Evolutionary conservation across 345 rosid genomes (phyloP), one percentile per base, ranked within the genome.

Genomic region (Clausena lansium): DNA sequence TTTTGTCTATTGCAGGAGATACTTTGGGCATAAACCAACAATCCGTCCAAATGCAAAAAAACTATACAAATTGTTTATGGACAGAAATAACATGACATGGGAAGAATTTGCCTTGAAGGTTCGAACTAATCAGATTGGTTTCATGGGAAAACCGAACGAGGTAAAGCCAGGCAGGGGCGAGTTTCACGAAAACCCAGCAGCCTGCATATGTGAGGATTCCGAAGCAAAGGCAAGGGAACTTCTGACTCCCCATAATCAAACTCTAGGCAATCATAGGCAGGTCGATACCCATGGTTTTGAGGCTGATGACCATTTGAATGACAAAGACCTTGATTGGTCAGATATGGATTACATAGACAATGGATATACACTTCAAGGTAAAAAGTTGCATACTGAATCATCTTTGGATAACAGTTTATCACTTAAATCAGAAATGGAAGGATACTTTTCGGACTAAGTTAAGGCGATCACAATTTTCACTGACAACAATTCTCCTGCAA

Each of bases 131-230:
- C 98, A 95, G 82, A 84, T 84, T 52, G 98, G 98, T 15, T 92
- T 88, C 91, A 91, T 92, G 95, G 98, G 98, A 78, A 94, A 84
- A 63, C 92, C 98, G 77, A 88, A 91, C 52, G 98, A 93, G 82
- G 76, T 84, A 71, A 94, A 85, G 80, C 93, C 92, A 35, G 98
- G 92, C 36, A 83, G 80, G 20, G 98, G 99, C 0, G 96, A 89
- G 84, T 93, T 95, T 79, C 97, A 95, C 61, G 97, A 92, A 87
- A 93, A 93, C 63, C 99, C 99, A 52, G 35, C 86, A 73, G 81
- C 93, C 50, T 95, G 97, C 85, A 88, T 95, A 74, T 95, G 99
- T 59, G 85, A 87, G 85, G 77, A 65, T 67, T 79, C 90, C 4
- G 81, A 86, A 77, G 87, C 81, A 9, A 89, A 81, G 76, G 83